Evolutionary conservation across 2,329 filamentous ascomycete genomes (phyloP).

Genomic region (Ascochyta lentis): DNA sequence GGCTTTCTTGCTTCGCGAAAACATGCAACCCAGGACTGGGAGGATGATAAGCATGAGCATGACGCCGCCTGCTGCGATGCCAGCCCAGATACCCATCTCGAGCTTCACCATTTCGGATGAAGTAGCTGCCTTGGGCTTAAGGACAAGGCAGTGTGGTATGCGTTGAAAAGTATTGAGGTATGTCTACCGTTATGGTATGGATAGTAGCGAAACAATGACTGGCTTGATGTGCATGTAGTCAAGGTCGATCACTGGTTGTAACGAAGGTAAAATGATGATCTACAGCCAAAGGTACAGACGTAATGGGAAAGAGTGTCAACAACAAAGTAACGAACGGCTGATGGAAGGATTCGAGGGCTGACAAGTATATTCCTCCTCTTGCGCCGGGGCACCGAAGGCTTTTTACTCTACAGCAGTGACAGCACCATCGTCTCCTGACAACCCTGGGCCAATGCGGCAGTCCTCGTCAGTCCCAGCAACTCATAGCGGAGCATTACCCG

Average conservation of each 20-base stretch:
- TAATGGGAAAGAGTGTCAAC: neutral
- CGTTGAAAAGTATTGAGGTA: neutral
- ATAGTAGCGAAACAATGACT: neutral
- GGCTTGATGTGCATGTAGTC: neutral
- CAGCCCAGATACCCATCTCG: slow-evolving; percentile 12
- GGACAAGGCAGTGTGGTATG: neutral
- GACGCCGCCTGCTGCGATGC: slow-evolving; percentile 13
- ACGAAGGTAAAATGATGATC: neutral
- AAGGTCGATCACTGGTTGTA: slow-evolving; percentile 1
- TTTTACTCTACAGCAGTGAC: slow-evolving; percentile 8
- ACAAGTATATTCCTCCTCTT: neutral
- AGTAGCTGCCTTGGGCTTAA: neutral
- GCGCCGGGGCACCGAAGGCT: neutral
- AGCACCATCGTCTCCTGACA: slow-evolving; percentile 6
- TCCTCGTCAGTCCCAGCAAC: slow-evolving; percentile 6
- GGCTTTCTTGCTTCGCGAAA: slow-evolving; percentile 10
- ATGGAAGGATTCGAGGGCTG: neutral
- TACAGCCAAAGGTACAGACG: neutral
- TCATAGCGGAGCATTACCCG: slow-evolving; percentile 1
- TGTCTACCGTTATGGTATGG: neutral
- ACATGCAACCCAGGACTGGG: slow-evolving; percentile 14
- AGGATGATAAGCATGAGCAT: slow-evolving; percentile 11
- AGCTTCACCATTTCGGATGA: slow-evolving; percentile 8
- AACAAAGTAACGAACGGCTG: neutral
- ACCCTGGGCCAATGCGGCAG: neutral